Evolutionary conservation across 225 moss, liverwort and hornwort species (phyloP).

Genomic region (Polytrichum commune): DNA sequence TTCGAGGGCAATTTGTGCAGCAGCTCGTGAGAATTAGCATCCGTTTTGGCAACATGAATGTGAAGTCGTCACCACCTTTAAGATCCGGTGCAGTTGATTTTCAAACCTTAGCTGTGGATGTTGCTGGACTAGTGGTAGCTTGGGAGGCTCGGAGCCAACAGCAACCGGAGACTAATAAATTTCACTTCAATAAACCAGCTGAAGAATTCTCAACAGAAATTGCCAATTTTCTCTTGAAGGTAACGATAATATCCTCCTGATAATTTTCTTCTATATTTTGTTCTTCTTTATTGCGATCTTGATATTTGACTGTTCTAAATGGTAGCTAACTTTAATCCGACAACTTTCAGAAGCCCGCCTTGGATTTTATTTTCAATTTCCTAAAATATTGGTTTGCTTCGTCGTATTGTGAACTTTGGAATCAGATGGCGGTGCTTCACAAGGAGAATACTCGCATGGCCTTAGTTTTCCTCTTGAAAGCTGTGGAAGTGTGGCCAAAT

Average conservation of each 20-base stretch:
- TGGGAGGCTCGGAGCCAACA: background rate
- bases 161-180: background rate
- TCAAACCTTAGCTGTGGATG: background rate
- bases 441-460: background rate
- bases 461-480: background rate
- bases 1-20: background rate
- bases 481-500: background rate
- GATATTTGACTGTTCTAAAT: no score
- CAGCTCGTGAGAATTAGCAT: background rate
- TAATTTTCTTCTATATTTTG: no score
- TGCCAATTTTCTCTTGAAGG: background rate
- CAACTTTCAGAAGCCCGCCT: no score
- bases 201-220: background rate
- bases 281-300: no score
- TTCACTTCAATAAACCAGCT: background rate
- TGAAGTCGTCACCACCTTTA: background rate
- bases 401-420: no score
- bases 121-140: background rate
- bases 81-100: background rate
- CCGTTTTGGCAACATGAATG: background rate
- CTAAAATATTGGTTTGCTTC: no score
- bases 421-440: background rate
- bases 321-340: no score
- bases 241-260: no score
- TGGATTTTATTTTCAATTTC: no score